Base-by-base conservation (phyloP, 352 stramenopile genomes). In the Globisporangium recalcitrans region DNA sequence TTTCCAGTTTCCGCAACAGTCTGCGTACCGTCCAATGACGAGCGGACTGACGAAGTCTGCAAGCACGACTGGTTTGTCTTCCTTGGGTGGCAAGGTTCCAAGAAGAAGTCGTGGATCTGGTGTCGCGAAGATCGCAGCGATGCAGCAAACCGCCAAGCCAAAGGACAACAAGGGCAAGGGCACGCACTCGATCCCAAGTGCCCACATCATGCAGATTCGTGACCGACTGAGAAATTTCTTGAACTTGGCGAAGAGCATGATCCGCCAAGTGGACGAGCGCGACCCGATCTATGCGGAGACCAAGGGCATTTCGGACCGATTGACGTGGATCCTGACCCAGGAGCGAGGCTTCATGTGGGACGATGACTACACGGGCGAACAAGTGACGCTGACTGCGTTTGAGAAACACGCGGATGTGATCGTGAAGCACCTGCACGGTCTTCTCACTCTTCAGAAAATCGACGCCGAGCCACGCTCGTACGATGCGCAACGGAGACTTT, bases 311-410 rank as follows among this genome's bases (percentile, higher is more conserved):
- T 86, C 91, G 21, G 94, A 98, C 71, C 88, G 92, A n/a, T 69
- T 99, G 26, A 98, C 95, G 22, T 98, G 97, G 85, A 90, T 98
- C 42, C 66, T 98, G 42, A 98, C 90, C 6, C 95, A 98, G 77
- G 93, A 98, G 68, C 96, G 97, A 64, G 97, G 97, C 21, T 99
- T 99, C 74, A 98, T 99, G 80, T 99, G 96, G 96, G 91, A 99
- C 67, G 96, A 99, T 73, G 87, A 88, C 38, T 99, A 99, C 82
- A 97, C 95, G 42, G 96, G 94, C 19, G 89, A 97, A 62, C 88
- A 98, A 57, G 87, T 99, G 34, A 97, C 90, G 11, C 72, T 95
- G 1, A 90, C 84, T 9, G 82, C 76, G 13, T 93, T 90, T 68
- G 88, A 97, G 68, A 71, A 74, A n/a, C 75, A 93, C 52, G 75